Base-by-base conservation (phyloP, 1,284 basidiomycete genomes). In the Erythrobasidium hasegawianum region DNA sequence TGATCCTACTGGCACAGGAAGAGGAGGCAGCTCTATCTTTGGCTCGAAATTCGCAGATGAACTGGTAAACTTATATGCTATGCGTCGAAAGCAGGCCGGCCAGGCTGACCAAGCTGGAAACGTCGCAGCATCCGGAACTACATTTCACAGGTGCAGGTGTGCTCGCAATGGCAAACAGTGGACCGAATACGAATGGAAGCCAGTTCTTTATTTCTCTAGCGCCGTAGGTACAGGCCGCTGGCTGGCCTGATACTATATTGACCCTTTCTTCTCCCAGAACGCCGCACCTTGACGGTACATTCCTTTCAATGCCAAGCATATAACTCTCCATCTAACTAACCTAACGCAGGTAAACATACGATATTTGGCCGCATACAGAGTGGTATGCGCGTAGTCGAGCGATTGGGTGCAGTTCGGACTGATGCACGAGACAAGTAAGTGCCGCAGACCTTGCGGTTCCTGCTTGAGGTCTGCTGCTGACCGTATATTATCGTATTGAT, bases 91-190 rank as follows among this genome's bases (percentile, higher is more conserved):
- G 33, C 33, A 33, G 33, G 33, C 33, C 33, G 11, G 11, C 11
- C 33, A 11, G 33, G 11, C 33, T 14, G 29, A 18, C 8, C 20
- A n/a, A 33, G 16, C 2, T 2, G n/a, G 52, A 38, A 45, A 54
- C 16, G 20, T 11, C 50, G n/a, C n/a, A 47, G 43, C 43, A 47
- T 24, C 43, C 50, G 1, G 90, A 94, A 22, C 79, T 96, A 70
- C 82, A 92, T 47, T 96, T 96, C 79, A 92, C 90, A 1, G 93
- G 93, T 16, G 91, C 92, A 50, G 93, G 93, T 0, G 93, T 96
- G 64, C 83, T 97, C 22, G 93, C 71, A 9, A 97, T 96, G 93
- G 93, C 93, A 1, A 97, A 97, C 77, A 87, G 89, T 40, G 92
- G 92, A 0, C 91, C 92, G 4, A 93, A 96, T 75, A 90, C 89